Percentiles rank a stretch among this genome's conserved stretches.
These are phyloP conservation scores for Hypoxylon sp. DNA, from an alignment of 2,329 filamentous ascomycete genomes.

Conservation along the genomic window DNA sequence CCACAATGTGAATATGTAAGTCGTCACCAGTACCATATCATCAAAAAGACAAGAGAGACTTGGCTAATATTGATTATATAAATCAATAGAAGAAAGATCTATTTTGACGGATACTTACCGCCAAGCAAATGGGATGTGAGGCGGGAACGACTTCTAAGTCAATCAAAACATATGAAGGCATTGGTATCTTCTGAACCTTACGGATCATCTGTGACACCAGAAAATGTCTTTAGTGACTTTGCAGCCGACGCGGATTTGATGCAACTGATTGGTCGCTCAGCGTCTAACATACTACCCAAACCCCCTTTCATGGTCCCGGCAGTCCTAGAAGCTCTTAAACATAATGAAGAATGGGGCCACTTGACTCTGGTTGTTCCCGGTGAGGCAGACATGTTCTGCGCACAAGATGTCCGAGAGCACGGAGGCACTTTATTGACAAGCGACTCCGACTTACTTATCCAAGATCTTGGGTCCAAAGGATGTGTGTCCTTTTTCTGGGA, in stretches of 20 bases:
- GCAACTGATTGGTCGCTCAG: not conserved
- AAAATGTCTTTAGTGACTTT: slow-evolving; percentile 24
- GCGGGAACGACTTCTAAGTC: slow-evolving; percentile 65
- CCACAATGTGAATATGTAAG: slow-evolving; percentile 70
- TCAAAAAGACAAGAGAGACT: too few relatives aligned
- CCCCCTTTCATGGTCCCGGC: slow-evolving; percentile 80
- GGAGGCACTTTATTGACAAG: slow-evolving; percentile 73
- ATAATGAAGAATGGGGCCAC: slow-evolving; percentile 52
- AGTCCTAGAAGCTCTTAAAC: slow-evolving; percentile 74
- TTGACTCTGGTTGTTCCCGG: slow-evolving; percentile 73
- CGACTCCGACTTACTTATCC: slow-evolving; percentile 87
- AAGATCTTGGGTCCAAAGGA: slow-evolving; percentile 70
- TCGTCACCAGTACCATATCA: too few relatives aligned
- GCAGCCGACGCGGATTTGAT: slow-evolving; percentile 27
- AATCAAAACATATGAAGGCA: slow-evolving; percentile 63
- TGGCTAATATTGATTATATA: slow-evolving; percentile 7
- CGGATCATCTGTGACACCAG: slow-evolving; percentile 40
- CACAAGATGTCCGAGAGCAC: slow-evolving; percentile 63
- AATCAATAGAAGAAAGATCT: slow-evolving; percentile 68
- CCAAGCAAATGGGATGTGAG: slow-evolving; percentile 69
- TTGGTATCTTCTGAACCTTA: slow-evolving; percentile 51
- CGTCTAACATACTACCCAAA: slow-evolving; percentile 45
- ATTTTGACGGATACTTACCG: slow-evolving; percentile 87
- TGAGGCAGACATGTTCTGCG: slow-evolving; percentile 87
- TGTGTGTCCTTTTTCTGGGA: slow-evolving; percentile 75